These are phyloP conservation scores for Pezicula radicicola DNA, from an alignment of 2,329 filamentous ascomycete species.

Conservation along the genomic window DNA sequence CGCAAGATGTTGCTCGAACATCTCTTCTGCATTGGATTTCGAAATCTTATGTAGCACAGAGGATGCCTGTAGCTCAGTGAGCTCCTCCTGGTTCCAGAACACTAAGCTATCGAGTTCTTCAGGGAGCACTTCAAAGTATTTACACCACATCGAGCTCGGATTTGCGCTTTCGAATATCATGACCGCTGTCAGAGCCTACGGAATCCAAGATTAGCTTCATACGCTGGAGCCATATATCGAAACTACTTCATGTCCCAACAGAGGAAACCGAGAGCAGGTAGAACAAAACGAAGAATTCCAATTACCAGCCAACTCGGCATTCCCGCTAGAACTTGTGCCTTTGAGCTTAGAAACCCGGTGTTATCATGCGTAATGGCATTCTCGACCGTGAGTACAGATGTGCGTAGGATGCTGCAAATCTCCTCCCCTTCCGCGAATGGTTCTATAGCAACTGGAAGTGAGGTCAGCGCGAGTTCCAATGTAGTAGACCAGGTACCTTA, in stretches of 20 bases:
- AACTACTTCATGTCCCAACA: too few species aligned
- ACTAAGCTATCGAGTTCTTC: conserved; percentile 62
- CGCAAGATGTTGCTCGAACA: conserved; percentile 50
- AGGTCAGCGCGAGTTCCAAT: conserved; percentile 10
- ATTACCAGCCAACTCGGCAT: conserved; percentile 44
- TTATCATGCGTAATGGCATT: conserved; percentile 50
- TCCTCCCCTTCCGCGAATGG: conserved; percentile 60
- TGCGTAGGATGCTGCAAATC: conserved; percentile 62
- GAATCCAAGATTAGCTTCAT: neutral
- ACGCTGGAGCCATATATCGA: too few species aligned
- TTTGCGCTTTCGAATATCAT: conserved; percentile 15
- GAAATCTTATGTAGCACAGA: conserved; percentile 64
- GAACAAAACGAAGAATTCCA: conserved; percentile 1
- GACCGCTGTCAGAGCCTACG: conserved; percentile 22
- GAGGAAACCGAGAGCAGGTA: neutral
- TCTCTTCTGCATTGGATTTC: conserved; percentile 53
- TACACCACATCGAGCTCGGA: conserved; percentile 32
- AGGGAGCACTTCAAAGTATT: conserved; percentile 62
- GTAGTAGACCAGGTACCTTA: neutral
- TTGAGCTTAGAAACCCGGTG: conserved; percentile 17
- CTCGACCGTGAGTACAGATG: conserved; percentile 55
- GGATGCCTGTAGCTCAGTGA: conserved; percentile 60
- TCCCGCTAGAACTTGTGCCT: conserved; percentile 34
- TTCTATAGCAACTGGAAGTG: conserved; percentile 49
- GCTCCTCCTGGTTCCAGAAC: conserved; percentile 62